phyloP scores from a whole-genome alignment of 495 filamentous ascomycete species.

The Penicillium paxilli region DNA sequence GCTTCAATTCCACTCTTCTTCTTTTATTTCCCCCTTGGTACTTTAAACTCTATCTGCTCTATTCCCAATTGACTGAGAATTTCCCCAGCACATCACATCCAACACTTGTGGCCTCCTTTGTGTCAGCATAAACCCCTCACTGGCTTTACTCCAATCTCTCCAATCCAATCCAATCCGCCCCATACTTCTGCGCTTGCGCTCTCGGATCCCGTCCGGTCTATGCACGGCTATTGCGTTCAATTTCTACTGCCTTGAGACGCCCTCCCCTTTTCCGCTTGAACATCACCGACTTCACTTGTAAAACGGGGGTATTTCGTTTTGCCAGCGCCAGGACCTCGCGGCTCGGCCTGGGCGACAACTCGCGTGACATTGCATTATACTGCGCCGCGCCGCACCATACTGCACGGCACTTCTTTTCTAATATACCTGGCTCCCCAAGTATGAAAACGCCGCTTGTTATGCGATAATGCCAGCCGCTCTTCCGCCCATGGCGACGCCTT shows the following conservation, averaged over 20 bases:
- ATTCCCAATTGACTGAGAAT: neutral
- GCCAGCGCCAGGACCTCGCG: too few relatives aligned
- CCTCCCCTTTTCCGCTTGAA: neutral
- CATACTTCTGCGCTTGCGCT: neutral
- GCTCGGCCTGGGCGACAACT: too few relatives aligned
- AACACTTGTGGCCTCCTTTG: neutral
- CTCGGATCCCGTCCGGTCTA: constrained; percentile 12
- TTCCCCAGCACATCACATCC: neutral
- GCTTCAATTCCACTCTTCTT: neutral
- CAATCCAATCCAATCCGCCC: too few relatives aligned
- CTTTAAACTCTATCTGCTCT: constrained; percentile 13
- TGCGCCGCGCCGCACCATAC: too few relatives aligned
- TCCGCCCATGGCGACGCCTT: constrained; percentile 39
- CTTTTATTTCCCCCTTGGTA: constrained; percentile 1
- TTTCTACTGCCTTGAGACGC: neutral
- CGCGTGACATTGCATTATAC: constrained; percentile 1
- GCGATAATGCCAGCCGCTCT: constrained; percentile 46
- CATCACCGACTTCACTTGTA: neutral
- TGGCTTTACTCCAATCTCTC: neutral
- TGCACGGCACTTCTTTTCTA: too few relatives aligned
- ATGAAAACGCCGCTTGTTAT: constrained; percentile 34
- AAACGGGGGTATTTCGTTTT: too few relatives aligned
- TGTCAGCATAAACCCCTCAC: neutral
- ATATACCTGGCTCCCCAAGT: constrained; percentile 15
- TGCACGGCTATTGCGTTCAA: constrained; percentile 2